These are phyloP conservation scores for Diaporthe sp. DNA, from an alignment of 2,329 filamentous ascomycete species.

Conservation along the genomic window DNA sequence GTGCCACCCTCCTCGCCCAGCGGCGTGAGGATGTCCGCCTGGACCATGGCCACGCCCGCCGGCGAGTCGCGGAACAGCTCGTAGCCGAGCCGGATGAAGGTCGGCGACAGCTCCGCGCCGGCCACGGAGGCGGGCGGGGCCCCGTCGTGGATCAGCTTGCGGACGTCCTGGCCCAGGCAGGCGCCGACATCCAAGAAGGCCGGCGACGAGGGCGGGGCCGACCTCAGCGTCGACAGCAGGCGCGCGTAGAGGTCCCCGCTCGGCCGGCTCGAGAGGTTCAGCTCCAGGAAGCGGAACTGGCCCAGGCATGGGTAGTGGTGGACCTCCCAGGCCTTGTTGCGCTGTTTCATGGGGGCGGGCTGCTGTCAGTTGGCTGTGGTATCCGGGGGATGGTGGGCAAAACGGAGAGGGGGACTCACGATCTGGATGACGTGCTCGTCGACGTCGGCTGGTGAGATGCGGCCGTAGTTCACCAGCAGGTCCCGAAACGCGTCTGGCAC, in stretches of 20 bases:
- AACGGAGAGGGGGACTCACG: slow-evolving; percentile 9
- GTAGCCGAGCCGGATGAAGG: slow-evolving; percentile 57
- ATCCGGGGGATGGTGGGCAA: too few relatives aligned
- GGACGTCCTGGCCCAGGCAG: slow-evolving; percentile 60
- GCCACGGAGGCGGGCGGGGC: slow-evolving; percentile 48
- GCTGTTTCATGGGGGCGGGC: slow-evolving; percentile 26
- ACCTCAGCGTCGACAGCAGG: slow-evolving; percentile 45
- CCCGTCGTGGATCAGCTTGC: slow-evolving; percentile 56
- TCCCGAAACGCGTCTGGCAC: slow-evolving; percentile 34
- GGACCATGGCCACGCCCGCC: slow-evolving; percentile 44
- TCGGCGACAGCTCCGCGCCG: slow-evolving; percentile 53
- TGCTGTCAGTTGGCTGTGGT: neutral
- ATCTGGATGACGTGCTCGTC: slow-evolving; percentile 38
- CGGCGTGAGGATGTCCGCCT: slow-evolving; percentile 53
- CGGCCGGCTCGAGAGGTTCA: slow-evolving; percentile 51
- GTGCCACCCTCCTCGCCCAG: slow-evolving; percentile 43
- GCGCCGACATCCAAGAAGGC: slow-evolving; percentile 59
- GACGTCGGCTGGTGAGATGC: slow-evolving; percentile 23
- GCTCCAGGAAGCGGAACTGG: slow-evolving; percentile 57
- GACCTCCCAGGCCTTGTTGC: slow-evolving; percentile 46
- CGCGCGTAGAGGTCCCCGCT: slow-evolving; percentile 48
- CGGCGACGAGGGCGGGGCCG: neutral
- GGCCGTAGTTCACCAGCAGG: slow-evolving; percentile 34
- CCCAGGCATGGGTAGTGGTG: slow-evolving; percentile 60
- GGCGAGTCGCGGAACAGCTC: slow-evolving; percentile 55